Evolutionary conservation across 768 basidiomycete species (phyloP), one percentile per base, ranked within the genome.

Genomic region (Megacollybia marginata): DNA sequence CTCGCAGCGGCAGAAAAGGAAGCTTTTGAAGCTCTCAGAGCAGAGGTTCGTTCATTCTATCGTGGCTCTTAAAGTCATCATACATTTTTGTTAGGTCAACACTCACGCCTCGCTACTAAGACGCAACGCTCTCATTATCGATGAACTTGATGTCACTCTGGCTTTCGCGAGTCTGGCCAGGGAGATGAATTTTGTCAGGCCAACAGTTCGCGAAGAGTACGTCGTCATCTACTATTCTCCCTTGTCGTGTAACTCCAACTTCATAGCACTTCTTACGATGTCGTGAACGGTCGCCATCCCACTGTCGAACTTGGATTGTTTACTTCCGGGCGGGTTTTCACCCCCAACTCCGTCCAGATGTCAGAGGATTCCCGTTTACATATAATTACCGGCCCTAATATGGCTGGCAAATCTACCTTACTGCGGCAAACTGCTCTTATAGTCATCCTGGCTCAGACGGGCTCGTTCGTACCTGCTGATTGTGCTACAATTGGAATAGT

Each of bases 381-480:
- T 55, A 62, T 79, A 49, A 88, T 98, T 54, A 97, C 94, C 6
- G 94, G 94, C 0, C 94, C 95, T 0, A 97, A 96, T 59, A 94
- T 92, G 90, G 91, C 87, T 6, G 89, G 89, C 48, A 99, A 99
- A 66, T 94, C 92, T 2, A 97, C 95, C 0, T 74, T 91, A 20
- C 76, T 99, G 33, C 86, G 95, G 28, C 94, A 96, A 62, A 89
- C 83, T 0, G 95, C 95, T 13, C 73, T 98, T 32, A 86, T 96
- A 52, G 72, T 85, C 7, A 85, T 97, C 49, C 74, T 99, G 9
- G 95, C 93, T 1, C 95, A 99, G 62, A 79, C 83, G 10, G 95
- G 95, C 5, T 91, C 88, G 12, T 98, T 88, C 63, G 94, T 99
- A 0, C 96, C 95, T 1, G 95, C 95, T 19, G 82, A 88, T 52